Conservation (phyloP, 495 filamentous ascomycete genomes). For the Podospora appendiculata region DNA sequence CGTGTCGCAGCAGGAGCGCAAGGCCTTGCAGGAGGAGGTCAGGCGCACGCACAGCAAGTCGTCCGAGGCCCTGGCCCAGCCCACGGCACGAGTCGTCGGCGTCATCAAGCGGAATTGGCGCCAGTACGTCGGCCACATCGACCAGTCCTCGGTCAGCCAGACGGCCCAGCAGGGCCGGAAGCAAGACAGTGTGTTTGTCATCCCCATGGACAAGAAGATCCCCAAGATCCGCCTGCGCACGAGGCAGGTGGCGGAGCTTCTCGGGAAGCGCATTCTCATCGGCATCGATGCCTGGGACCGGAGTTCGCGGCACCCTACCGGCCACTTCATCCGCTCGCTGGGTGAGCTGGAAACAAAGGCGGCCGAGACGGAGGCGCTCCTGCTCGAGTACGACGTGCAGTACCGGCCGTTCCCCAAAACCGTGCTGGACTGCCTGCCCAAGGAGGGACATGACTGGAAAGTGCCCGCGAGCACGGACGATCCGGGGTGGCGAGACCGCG, state of each 20-base stretch:
- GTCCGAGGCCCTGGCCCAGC: conserved; percentile 73
- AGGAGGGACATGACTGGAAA: conserved; percentile 89
- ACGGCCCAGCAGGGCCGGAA: conserved; percentile 62
- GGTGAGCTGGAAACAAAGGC: conserved; percentile 92
- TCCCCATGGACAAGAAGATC: conserved; percentile 95
- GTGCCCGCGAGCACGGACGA: conserved; percentile 71
- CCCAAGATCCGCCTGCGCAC: conserved; percentile 93
- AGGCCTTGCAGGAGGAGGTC: conserved; percentile 82
- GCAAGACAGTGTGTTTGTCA: conserved; percentile 86
- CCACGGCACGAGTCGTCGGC: conserved; percentile 88
- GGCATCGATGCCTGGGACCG: conserved; percentile 94
- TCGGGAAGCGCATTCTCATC: conserved; percentile 90
- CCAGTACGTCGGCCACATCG: conserved; percentile 93
- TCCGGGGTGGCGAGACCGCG: conserved; percentile 74
- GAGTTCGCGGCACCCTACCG: conserved; percentile 82
- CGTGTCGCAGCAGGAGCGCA: conserved; percentile 76
- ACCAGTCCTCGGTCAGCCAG: conserved; percentile 72
- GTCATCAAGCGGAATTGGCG: conserved; percentile 93
- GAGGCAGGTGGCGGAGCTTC: conserved; percentile 74
- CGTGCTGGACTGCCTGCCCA: conserved; percentile 85
- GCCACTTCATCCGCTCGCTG: conserved; percentile 88
- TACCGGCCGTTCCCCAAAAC: conserved; percentile 95
- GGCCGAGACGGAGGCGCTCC: conserved; percentile 89
- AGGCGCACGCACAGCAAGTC: conserved; percentile 74
- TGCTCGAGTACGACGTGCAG: conserved; percentile 94